A percentile compares a stretch with the other conserved stretches of the same genome.
phyloP scores from a whole-genome alignment of 768 basidiomycete genomes.

The Holtermannia corniformis region DNA sequence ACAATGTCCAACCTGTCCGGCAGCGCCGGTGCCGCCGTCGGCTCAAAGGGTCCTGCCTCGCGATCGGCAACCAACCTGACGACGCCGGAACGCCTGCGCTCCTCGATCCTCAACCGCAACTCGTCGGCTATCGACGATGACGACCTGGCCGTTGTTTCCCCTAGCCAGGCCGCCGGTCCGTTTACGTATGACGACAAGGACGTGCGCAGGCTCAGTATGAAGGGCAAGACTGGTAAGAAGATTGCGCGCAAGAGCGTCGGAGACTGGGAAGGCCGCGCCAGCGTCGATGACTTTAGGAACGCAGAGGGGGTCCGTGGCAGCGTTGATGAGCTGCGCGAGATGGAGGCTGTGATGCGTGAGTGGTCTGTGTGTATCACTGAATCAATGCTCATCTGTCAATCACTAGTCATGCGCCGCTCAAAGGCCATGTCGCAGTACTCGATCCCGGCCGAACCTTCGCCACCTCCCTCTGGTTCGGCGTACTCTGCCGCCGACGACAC shows the following conservation, averaged over 20 bases:
- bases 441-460: background rate
- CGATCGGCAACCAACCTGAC: slow-evolving; percentile 26
- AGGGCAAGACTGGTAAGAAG: background rate
- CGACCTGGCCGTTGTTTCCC: slow-evolving; percentile 32
- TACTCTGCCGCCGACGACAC: background rate
- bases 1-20: slow-evolving; percentile 11
- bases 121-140: slow-evolving; percentile 27
- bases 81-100: slow-evolving; percentile 8
- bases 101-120: slow-evolving; percentile 8
- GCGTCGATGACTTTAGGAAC: slow-evolving; percentile 28
- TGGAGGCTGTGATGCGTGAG: slow-evolving; percentile 37
- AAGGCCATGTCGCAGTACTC: slow-evolving; percentile 34
- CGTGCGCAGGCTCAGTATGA: background rate
- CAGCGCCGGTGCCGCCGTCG: slow-evolving; percentile 9
- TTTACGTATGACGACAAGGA: slow-evolving; percentile 1
- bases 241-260: background rate
- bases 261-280: background rate
- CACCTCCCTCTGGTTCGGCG: background rate
- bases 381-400: background rate
- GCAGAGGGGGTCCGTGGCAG: slow-evolving; percentile 34
- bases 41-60: slow-evolving; percentile 21
- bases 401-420: slow-evolving; percentile 26
- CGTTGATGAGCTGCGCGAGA: slow-evolving; percentile 34
- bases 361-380: background rate
- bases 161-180: slow-evolving; percentile 35